Conservation (phyloP, 2,329 filamentous ascomycete species). For the Lecanicillium sp. region DNA sequence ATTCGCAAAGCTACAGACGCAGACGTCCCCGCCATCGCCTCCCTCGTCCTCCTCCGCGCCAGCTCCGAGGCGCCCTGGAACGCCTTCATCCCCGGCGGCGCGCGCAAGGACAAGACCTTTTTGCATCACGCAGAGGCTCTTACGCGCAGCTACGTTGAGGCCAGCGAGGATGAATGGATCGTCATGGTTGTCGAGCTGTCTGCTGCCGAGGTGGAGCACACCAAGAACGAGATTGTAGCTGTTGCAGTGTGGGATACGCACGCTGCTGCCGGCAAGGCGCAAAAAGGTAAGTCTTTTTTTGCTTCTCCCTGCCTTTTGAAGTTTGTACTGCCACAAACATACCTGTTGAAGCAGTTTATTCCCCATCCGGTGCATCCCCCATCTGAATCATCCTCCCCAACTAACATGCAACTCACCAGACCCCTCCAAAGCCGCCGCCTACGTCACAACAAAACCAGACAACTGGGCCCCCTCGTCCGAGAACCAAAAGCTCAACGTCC, state of each 20-base stretch:
- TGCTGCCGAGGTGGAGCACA: not conserved
- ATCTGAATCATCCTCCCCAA: not conserved
- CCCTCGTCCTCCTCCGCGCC: conserved; percentile 11
- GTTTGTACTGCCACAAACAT: not conserved
- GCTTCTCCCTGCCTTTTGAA: not conserved
- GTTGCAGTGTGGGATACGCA: conserved; percentile 12
- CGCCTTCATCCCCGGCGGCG: conserved; percentile 6
- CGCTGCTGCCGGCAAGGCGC: not conserved
- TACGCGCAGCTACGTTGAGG: conserved; percentile 4
- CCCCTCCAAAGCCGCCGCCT: not conserved
- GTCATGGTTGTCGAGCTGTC: conserved; percentile 11
- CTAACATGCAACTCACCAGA: not conserved
- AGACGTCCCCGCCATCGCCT: conserved; percentile 12
- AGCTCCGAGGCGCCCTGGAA: conserved; percentile 11
- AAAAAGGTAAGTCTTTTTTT: not conserved
- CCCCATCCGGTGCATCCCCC: too few species aligned
- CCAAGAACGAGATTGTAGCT: conserved; percentile 5
- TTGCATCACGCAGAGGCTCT: conserved; percentile 4
- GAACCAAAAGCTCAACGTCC: not conserved
- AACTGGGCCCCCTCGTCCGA: not conserved
- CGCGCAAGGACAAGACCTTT: conserved; percentile 1
- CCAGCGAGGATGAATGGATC: not conserved
- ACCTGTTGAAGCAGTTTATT: too few species aligned
- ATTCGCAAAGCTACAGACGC: conserved; percentile 10
- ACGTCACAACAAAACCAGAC: not conserved